Evolutionary conservation across 2,329 filamentous ascomycete species (phyloP), one percentile per base, ranked within the genome.

Genomic region (Didymella lethalis): DNA sequence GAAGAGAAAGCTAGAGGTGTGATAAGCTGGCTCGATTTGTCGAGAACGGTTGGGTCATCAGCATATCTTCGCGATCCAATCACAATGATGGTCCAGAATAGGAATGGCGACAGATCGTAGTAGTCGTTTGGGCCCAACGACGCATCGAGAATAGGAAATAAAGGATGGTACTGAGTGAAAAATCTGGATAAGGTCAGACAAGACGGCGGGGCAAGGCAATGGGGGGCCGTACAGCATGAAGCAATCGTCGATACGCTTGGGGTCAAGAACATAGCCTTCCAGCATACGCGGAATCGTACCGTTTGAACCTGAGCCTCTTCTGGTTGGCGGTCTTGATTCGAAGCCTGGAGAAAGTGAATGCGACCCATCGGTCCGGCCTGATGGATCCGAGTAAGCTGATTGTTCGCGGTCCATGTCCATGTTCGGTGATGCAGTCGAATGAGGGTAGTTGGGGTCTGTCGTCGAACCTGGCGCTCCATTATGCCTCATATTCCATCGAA

Each of bases 81-180:
- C 47, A 75, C 74, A 7, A 79, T 66, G 20, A 80, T 77, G 14
- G 66, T 67, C 78, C 78, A 80, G 62, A 79, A 79, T 3, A 80
- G 64, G 56, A 77, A 76, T 18, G 72, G 71, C 2, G 71, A 76
- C 14, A 69, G 50, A 1, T 76, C 70, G 51, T 72, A 74, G 55
- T 70, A 76, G 11, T 75, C 72, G 48, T 76, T 76, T 7, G 75
- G 70, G 6, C 60, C 61, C 46, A 72, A 29, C 18, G 65, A 65
- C 14, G 68, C 50, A 49, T 76, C 74, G 40, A 77, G 60, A 49
- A 77, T 73, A 3, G 75, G 74, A 43, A 77, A 70, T 0, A 74
- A 59, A 7, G 70, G 62, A 40, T 75, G 72, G 50, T 76, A 75
- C 50, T 75, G 70, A 0, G 68, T 67, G 43, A 77, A 76, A 47